A percentile compares a stretch with the other conserved stretches of the same genome.
These are phyloP conservation scores for Botrytis sinoallii DNA, from an alignment of 2,329 filamentous ascomycete species.

Conservation along the genomic window DNA sequence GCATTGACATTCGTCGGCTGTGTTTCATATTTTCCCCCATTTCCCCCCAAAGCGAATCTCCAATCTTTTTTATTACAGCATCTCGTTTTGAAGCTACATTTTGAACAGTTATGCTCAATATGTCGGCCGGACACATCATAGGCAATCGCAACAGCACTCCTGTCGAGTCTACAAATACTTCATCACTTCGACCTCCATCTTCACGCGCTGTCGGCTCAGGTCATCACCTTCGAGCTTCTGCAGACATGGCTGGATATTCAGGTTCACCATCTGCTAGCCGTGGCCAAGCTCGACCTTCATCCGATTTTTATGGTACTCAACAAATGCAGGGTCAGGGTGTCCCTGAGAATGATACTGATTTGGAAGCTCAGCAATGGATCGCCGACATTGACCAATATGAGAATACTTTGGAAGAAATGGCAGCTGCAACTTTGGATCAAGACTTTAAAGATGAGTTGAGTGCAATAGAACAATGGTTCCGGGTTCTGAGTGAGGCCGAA, in stretches of 20 bases:
- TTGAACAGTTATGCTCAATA: constrained; percentile 41
- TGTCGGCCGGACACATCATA: constrained; percentile 56
- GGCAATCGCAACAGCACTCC: constrained; percentile 96
- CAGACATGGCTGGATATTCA: constrained; percentile 86
- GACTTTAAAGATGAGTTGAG: constrained; percentile 99
- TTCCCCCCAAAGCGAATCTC: constrained; percentile 12
- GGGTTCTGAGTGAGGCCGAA: constrained; percentile 93
- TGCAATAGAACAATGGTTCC: constrained; percentile 99
- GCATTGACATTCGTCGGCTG: constrained; percentile 21
- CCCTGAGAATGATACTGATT: constrained; percentile 78
- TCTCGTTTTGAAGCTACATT: constrained; percentile 7
- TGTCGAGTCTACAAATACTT: constrained; percentile 73
- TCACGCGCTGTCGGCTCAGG: constrained; percentile 74
- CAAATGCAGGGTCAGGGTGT: constrained; percentile 64
- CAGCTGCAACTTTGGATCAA: constrained; percentile 94
- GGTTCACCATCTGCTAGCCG: constrained; percentile 56
- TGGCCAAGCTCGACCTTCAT: constrained; percentile 85
- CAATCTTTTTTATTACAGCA: constrained; percentile 13
- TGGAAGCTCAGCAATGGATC: constrained; percentile 96
- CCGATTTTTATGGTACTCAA: constrained; percentile 83
- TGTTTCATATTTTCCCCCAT: constrained; percentile 16
- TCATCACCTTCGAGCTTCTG: constrained; percentile 88
- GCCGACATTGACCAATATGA: constrained; percentile 99
- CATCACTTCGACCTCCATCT: constrained; percentile 76
- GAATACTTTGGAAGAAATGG: constrained; percentile 98